Conservation (phyloP, 768 basidiomycete genomes). For the Boletus pseudo-olivaceus region DNA sequence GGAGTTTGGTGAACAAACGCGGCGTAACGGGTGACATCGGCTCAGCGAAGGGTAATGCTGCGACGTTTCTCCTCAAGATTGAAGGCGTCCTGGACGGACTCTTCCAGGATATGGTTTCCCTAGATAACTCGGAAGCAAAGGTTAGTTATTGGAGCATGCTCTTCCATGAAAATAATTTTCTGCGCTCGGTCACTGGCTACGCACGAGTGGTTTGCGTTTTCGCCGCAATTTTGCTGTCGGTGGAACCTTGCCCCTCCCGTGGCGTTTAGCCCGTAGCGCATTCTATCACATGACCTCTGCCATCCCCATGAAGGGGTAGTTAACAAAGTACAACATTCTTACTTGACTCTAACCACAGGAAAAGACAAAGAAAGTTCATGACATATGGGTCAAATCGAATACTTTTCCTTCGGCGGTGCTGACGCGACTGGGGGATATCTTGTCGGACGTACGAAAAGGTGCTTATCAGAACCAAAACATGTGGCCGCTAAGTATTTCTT, state of each 20-base stretch:
- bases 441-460: constrained; percentile 78
- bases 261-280: constrained; percentile 18
- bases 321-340: constrained; percentile 36
- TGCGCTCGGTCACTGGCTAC: constrained; percentile 5
- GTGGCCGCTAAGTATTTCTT: constrained; percentile 81
- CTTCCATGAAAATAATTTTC: not conserved
- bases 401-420: constrained; percentile 83
- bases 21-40: constrained; percentile 53
- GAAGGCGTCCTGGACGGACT: constrained; percentile 89
- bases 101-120: constrained; percentile 76
- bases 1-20: constrained; percentile 62
- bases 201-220: constrained; percentile 7
- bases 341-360: constrained; percentile 60
- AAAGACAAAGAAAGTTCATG: constrained; percentile 94
- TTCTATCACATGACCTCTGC: constrained; percentile 30
- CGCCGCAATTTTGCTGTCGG: not conserved
- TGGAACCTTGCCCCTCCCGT: constrained; percentile 1
- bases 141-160: constrained; percentile 52
- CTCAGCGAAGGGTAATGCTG: constrained; percentile 61
- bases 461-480: constrained; percentile 64
- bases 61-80: constrained; percentile 84
- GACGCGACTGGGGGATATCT: constrained; percentile 64
- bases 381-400: constrained; percentile 91
- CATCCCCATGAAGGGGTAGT: constrained; percentile 34
- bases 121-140: constrained; percentile 71